These are phyloP conservation scores for Saccharomyces paradoxus DNA, from an alignment of 805 yeast species.

Conservation along the genomic window DNA sequence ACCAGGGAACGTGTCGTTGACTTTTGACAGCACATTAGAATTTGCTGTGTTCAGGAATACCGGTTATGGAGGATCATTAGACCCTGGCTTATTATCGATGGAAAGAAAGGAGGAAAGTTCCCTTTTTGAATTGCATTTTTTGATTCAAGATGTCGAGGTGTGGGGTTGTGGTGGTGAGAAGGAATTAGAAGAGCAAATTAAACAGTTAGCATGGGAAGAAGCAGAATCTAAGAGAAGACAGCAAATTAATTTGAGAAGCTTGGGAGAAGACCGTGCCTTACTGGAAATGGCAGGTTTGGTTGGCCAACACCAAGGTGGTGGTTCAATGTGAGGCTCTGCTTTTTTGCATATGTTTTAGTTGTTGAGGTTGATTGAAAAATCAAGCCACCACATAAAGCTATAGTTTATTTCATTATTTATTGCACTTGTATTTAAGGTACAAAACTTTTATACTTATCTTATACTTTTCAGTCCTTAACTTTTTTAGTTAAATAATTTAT, in stretches of 20 bases:
- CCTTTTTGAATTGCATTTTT: constrained; percentile 59
- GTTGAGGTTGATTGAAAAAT: neutral
- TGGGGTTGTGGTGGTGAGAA: constrained; percentile 85
- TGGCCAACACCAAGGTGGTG: constrained; percentile 44
- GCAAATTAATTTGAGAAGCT: constrained; percentile 51
- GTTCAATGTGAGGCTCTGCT: constrained; percentile 31
- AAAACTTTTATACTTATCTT: neutral
- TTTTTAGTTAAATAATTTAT: neutral
- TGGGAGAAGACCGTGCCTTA: constrained; percentile 78
- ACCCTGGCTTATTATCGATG: constrained; percentile 26
- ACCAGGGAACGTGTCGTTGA: constrained; percentile 74
- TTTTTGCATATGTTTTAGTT: neutral
- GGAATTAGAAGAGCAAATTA: constrained; percentile 68
- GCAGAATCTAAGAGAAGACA: constrained; percentile 75
- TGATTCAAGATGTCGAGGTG: constrained; percentile 71
- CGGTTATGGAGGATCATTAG: constrained; percentile 46
- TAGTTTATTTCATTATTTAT: neutral
- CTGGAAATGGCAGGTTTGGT: constrained; percentile 73
- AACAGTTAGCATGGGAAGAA: constrained; percentile 87
- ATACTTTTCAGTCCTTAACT: neutral
- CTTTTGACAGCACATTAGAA: constrained; percentile 71
- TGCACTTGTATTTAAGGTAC: neutral
- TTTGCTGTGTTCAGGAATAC: constrained; percentile 71
- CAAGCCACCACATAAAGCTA: neutral
- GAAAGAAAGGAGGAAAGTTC: constrained; percentile 15